phyloP scores from a whole-genome alignment of 495 filamentous ascomycete species.

The Tuber microsphaerosporum region DNA sequence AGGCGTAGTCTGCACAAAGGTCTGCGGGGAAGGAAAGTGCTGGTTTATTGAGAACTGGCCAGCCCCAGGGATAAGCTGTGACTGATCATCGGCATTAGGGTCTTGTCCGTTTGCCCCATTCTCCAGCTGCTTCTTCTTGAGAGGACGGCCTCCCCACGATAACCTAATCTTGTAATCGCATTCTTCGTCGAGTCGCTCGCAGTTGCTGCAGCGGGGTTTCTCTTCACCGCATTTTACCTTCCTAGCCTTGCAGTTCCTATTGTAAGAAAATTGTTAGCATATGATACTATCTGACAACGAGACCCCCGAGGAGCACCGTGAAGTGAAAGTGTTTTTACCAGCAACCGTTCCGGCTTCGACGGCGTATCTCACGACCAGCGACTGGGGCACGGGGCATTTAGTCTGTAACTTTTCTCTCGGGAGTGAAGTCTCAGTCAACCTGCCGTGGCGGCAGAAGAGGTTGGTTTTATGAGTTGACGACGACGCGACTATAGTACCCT shows the following conservation, averaged over 20 bases:
- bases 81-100: conserved; percentile 43
- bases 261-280: conserved; percentile 25
- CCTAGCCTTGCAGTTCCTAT: conserved; percentile 73
- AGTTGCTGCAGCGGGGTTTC: conserved; percentile 70
- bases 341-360: conserved; percentile 74
- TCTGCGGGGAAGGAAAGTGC: conserved; percentile 44
- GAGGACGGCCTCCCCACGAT: conserved; percentile 71
- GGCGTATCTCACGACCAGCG: conserved; percentile 46
- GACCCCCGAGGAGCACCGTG: conserved; percentile 7
- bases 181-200: conserved; percentile 63
- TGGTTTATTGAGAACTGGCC: conserved; percentile 46
- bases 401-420: conserved; percentile 1
- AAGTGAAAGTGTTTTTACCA: conserved; percentile 52
- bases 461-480: conserved; percentile 18
- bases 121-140: conserved; percentile 47
- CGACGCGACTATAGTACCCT: conserved; percentile 23
- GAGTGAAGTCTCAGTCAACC: background rate
- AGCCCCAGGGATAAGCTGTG: conserved; percentile 45
- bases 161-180: conserved; percentile 83
- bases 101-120: conserved; percentile 40
- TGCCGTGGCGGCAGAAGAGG: conserved; percentile 4
- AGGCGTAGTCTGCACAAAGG: conserved; percentile 47
- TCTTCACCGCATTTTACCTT: conserved; percentile 88
- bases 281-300: conserved; percentile 8
- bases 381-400: conserved; percentile 42